Percentiles rank a stretch among this genome's conserved stretches.
Evolutionary conservation across 305 asterid genomes (phyloP).

Genomic region (Solanum hybrid): DNA sequence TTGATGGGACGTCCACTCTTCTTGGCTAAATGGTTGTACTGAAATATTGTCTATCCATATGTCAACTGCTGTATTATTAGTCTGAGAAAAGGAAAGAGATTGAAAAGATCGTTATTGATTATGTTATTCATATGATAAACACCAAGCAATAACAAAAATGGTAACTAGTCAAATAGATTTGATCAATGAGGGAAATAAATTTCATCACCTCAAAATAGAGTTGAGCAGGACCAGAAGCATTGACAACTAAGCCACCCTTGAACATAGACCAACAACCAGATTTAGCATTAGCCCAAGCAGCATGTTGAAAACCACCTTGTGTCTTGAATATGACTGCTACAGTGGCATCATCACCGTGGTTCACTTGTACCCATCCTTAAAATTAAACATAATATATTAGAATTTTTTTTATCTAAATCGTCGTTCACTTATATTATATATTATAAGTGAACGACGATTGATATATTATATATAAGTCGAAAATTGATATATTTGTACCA

Average conservation of each 20-base stretch:
- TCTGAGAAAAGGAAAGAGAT: background rate
- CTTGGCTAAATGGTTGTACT: conserved; percentile 1
- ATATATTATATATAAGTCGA: background rate
- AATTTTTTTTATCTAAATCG: background rate
- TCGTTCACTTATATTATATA: background rate
- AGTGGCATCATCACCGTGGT: conserved; percentile 17
- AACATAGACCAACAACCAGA: conserved; percentile 43
- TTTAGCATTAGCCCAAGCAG: conserved; percentile 19
- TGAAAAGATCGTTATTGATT: background rate
- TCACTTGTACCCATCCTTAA: conserved; percentile 37
- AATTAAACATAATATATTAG: background rate
- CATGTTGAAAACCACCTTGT: background rate
- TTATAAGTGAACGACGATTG: too few species aligned
- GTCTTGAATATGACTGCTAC: conserved; percentile 22
- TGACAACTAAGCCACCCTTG: conserved; percentile 32
- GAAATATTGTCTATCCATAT: conserved; percentile 6
- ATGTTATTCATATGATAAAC: background rate
- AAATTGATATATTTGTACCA: conserved; percentile 5
- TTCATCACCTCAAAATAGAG: conserved; percentile 23
- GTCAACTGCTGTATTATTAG: background rate
- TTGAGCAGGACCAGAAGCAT: conserved; percentile 19
- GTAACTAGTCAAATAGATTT: background rate
- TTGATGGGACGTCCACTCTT: conserved; percentile 7
- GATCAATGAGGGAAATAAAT: background rate
- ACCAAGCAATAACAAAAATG: background rate